These are phyloP conservation scores for Citrus unshiu DNA, from an alignment of 345 rosid species.

Conservation along the genomic window DNA sequence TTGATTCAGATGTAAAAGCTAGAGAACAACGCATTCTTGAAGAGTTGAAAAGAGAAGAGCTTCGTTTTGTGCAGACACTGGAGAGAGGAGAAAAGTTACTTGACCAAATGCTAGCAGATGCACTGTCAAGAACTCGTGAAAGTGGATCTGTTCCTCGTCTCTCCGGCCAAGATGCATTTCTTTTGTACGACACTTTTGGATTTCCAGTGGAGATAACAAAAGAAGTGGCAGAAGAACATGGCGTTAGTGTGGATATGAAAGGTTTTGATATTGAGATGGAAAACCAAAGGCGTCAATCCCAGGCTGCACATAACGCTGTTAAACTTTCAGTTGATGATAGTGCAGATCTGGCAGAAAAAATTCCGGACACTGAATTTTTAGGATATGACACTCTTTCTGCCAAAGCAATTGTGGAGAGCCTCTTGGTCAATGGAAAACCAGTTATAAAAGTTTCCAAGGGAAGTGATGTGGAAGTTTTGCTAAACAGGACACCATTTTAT, in stretches of 20 bases:
- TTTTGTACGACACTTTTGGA: slow-evolving; percentile 79
- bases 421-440: slow-evolving; percentile 72
- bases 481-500: slow-evolving; percentile 85
- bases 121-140: slow-evolving; percentile 38
- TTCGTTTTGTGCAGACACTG: slow-evolving; percentile 80
- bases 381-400: slow-evolving; percentile 79
- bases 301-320: slow-evolving; percentile 83
- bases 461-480: slow-evolving; percentile 77
- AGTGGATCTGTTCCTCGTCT: slow-evolving; percentile 45
- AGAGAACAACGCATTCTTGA: slow-evolving; percentile 59
- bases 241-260: slow-evolving; percentile 57
- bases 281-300: slow-evolving; percentile 81
- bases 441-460: slow-evolving; percentile 81
- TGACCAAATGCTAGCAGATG: slow-evolving; percentile 64
- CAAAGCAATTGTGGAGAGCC: slow-evolving; percentile 67
- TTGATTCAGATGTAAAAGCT: slow-evolving; percentile 63
- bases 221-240: slow-evolving; percentile 80
- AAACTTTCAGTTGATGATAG: slow-evolving; percentile 68
- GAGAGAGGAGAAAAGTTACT: slow-evolving; percentile 92
- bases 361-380: slow-evolving; percentile 72
- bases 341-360: slow-evolving; percentile 40
- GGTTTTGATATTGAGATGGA: slow-evolving; percentile 86
- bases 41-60: slow-evolving; percentile 84
- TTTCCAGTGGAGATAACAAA: slow-evolving; percentile 89
- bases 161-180: slow-evolving; percentile 82